Evolutionary conservation across 257 asterid species (phyloP).

Genomic region (Mentha longifolia): DNA sequence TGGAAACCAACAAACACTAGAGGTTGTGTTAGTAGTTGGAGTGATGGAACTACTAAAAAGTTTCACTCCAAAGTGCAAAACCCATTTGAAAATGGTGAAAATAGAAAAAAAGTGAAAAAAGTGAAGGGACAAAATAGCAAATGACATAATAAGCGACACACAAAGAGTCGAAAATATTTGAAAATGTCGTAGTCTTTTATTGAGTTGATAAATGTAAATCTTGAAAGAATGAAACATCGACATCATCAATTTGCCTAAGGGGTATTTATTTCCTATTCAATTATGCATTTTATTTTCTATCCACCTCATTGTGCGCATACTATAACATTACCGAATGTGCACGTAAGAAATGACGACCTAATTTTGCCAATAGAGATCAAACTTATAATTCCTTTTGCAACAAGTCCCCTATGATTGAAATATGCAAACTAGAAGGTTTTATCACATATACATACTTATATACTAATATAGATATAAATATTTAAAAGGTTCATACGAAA

Average conservation of each 20-base stretch:
- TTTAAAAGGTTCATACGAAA: too few relatives aligned
- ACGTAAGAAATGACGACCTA: conserved; percentile 6
- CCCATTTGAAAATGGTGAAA: conserved; percentile 31
- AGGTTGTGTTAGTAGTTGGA: conserved; percentile 9
- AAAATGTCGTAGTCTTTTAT: not conserved
- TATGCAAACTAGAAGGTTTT: too few relatives aligned
- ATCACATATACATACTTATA: too few relatives aligned
- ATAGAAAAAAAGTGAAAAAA: conserved; percentile 34
- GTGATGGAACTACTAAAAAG: not conserved
- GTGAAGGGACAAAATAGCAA: conserved; percentile 38
- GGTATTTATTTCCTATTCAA: not conserved
- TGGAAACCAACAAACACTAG: conserved; percentile 24
- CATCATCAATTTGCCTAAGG: not conserved
- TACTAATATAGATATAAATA: too few relatives aligned
- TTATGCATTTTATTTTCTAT: not conserved
- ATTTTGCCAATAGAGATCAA: not conserved
- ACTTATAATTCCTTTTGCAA: not conserved
- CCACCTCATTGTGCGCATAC: not conserved
- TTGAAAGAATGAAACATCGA: not conserved
- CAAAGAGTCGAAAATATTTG: conserved; percentile 21
- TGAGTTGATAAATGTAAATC: not conserved
- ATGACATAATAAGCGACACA: conserved; percentile 53
- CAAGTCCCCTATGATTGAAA: not conserved
- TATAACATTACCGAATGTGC: not conserved
- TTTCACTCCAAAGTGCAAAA: conserved; percentile 19